phyloP scores from a whole-genome alignment of 2,329 filamentous ascomycete genomes.

The Neobulgaria alba region DNA sequence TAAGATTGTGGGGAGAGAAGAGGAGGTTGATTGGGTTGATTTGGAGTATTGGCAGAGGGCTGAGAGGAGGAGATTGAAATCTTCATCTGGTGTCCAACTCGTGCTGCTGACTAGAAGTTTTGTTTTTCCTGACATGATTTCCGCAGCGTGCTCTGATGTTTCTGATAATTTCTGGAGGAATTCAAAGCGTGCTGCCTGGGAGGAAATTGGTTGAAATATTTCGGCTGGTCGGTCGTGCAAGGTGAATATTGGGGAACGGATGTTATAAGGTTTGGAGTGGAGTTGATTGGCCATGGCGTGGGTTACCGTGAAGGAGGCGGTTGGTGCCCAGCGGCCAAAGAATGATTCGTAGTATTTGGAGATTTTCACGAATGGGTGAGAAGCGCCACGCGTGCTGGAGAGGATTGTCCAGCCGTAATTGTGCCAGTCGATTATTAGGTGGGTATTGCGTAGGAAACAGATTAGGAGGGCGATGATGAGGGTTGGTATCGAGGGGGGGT shows the following conservation, averaged over 20 bases:
- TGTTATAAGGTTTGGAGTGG: conserved; percentile 49
- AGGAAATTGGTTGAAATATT: conserved; percentile 66
- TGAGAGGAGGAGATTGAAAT: conserved; percentile 80
- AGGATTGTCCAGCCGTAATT: conserved; percentile 97
- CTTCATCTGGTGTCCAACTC: conserved; percentile 95
- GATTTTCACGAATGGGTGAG: conserved; percentile 67
- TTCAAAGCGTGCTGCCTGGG: conserved; percentile 36
- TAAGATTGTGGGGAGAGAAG: conserved; percentile 50
- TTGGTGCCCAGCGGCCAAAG: conserved; percentile 58
- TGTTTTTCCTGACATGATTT: conserved; percentile 49
- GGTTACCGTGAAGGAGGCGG: conserved; percentile 79
- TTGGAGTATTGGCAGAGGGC: conserved; percentile 69
- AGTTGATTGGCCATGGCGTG: conserved; percentile 77
- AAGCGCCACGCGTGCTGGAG: conserved; percentile 45
- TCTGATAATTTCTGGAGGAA: conserved; percentile 61
- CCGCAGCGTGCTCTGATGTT: conserved; percentile 49
- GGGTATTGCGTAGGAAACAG: conserved; percentile 69
- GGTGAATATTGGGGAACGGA: conserved; percentile 57
- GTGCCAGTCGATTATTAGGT: conserved; percentile 92
- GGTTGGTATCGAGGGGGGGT: conserved; percentile 90
- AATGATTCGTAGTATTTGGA: conserved; percentile 70
- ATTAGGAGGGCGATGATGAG: conserved; percentile 66
- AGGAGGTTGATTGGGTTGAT: conserved; percentile 29
- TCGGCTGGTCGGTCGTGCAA: conserved; percentile 80
- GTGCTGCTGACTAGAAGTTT: conserved; percentile 84